phyloP scores from a whole-genome alignment of 352 stramenopile genomes.

The Phytopythium mirpurense region DNA sequence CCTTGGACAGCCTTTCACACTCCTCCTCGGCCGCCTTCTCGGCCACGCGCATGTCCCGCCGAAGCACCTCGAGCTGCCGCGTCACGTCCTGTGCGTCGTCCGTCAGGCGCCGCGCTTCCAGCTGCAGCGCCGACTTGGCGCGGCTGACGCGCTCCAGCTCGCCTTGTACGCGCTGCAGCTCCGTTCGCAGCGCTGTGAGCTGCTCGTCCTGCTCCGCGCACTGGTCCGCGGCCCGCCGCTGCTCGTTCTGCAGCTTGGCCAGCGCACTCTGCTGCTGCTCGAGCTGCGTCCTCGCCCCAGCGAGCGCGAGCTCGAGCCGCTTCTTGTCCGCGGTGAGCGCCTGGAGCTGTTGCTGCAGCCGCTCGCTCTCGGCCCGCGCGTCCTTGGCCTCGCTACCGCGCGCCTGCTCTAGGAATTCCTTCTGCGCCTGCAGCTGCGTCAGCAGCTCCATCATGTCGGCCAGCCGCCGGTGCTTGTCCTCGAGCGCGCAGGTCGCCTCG shows the following conservation, averaged over 20 bases:
- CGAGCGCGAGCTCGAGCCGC: constrained; percentile 22
- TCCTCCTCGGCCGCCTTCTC: constrained; percentile 37
- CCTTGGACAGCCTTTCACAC: constrained; percentile 33
- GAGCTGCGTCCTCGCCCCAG: constrained; percentile 16
- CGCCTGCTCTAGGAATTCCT: constrained; percentile 46
- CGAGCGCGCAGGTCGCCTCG: constrained; percentile 19
- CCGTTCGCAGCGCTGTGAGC: constrained; percentile 10
- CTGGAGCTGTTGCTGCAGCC: constrained; percentile 30
- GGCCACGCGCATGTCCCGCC: constrained; percentile 41
- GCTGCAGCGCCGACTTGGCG: constrained; percentile 41
- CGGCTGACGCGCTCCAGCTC: constrained; percentile 43
- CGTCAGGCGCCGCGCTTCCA: constrained; percentile 42
- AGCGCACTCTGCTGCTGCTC: constrained; percentile 26
- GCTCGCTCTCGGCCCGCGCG: constrained; percentile 31
- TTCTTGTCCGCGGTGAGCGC: constrained; percentile 32
- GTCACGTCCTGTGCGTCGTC: constrained; percentile 55
- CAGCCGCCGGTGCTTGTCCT: constrained; percentile 45
- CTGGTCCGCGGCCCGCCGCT: constrained; percentile 11
- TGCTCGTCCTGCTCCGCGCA: constrained; percentile 26
- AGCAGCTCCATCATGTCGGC: constrained; percentile 67
- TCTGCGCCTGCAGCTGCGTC: constrained; percentile 43
- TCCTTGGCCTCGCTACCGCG: constrained; percentile 31
- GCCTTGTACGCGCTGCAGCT: constrained; percentile 20
- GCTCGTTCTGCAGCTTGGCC: constrained; percentile 28
- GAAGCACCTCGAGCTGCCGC: constrained; percentile 56